Evolutionary conservation across 1,284 basidiomycete species (phyloP), one percentile per base, ranked within the genome.

Genomic region (Puccinia triticina): DNA sequence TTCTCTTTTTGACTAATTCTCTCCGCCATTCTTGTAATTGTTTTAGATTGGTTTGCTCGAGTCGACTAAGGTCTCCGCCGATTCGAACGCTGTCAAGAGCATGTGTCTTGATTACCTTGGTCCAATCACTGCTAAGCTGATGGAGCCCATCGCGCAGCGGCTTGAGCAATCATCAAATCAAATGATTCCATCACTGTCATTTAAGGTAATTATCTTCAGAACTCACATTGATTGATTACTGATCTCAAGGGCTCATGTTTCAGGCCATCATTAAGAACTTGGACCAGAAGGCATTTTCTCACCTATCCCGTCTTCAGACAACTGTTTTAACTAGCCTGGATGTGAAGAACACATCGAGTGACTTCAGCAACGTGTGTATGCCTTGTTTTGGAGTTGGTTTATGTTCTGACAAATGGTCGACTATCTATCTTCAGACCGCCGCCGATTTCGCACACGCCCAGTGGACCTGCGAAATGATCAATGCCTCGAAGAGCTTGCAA

Each of bases 41-140:
- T 43, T 43, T 59, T 48, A 82, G 81, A 57, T 82, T 26, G 40
- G 43, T 57, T 75, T 82, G 23, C 74, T 75, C 18, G 81, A 82
- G n/a, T 57, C 64, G 53, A 77, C 37, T 23, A 64, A 72, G 29
- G 43, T 29, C 10, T 69, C 74, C 11, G 74, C 74, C 18, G 81
- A 82, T 69, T 43, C 57, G 5, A 82, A 82, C 43, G 61, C 74
- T n/a, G 61, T 77, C 73, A 82, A 82, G 29, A 55, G 50, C 55
- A 53, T 82, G 53, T 82, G 73, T 61, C 48, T 82, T n/a, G 81
- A 82, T 71, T 67, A 77, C 34, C 61, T 82, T 46, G 81, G 81
- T 40, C 48, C 48, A 43, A 82, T 82, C 66, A 69, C 81, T 18
- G 64, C 73, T 5, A 74, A 74, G 26, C 50, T 82, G 16, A 53